Evolutionary conservation across 1,139 yeast species (phyloP).

Genomic region (Scheffersomyces cryptocercus): DNA sequence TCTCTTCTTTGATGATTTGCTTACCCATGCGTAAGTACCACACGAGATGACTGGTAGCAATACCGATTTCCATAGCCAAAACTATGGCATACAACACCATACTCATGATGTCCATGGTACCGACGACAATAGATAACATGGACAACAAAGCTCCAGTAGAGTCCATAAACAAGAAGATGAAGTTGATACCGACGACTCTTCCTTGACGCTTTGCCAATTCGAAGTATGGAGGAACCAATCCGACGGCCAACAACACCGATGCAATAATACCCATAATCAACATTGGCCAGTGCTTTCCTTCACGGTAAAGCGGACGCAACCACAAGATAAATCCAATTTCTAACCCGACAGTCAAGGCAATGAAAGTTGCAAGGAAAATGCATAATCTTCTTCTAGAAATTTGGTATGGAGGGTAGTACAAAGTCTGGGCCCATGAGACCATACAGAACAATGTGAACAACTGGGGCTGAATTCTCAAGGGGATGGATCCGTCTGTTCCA

Average conservation of each 20-base stretch:
- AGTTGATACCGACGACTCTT: slow-evolving; percentile 84
- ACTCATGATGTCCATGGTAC: slow-evolving; percentile 72
- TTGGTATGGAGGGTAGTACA: slow-evolving; percentile 76
- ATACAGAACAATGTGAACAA: slow-evolving; percentile 73
- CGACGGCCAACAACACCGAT: slow-evolving; percentile 70
- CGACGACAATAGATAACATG: slow-evolving; percentile 63
- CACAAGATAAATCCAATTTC: slow-evolving; percentile 76
- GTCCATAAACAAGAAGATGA: slow-evolving; percentile 77
- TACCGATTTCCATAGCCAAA: slow-evolving; percentile 73
- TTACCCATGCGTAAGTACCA: slow-evolving; percentile 65
- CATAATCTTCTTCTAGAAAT: slow-evolving; percentile 40
- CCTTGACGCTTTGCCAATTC: slow-evolving; percentile 81
- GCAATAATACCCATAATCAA: slow-evolving; percentile 79
- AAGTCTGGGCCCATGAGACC: slow-evolving; percentile 67
- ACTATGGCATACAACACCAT: slow-evolving; percentile 72
- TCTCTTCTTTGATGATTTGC: slow-evolving; percentile 24
- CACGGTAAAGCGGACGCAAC: slow-evolving; percentile 62
- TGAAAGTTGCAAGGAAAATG: slow-evolving; percentile 34
- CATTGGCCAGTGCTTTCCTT: slow-evolving; percentile 73
- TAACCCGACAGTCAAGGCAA: slow-evolving; percentile 53
- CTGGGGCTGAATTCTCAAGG: slow-evolving; percentile 84
- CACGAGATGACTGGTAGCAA: slow-evolving; percentile 63
- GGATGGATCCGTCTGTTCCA: slow-evolving; percentile 69
- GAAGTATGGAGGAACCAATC: slow-evolving; percentile 85
- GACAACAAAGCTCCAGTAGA: slow-evolving; percentile 80